phyloP scores from a whole-genome alignment of 345 rosid genomes.

The Hibiscus trionum region DNA sequence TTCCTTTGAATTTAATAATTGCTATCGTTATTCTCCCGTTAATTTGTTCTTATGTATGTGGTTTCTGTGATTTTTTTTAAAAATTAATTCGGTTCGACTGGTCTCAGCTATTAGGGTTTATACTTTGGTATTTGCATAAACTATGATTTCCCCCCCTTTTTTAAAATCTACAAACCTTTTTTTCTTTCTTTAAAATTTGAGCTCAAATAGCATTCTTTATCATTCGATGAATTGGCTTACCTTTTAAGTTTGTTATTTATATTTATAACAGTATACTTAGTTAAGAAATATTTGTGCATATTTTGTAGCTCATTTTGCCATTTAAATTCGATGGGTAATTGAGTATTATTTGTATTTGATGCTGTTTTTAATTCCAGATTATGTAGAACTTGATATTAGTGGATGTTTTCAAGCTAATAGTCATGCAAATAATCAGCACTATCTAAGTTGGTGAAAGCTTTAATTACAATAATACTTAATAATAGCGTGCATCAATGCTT shows the following conservation, averaged over 20 bases:
- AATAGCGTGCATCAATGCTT: not conserved
- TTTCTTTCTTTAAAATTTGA: not conserved
- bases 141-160: not conserved
- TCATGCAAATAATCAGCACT: not conserved
- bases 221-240: not conserved
- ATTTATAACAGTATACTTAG: not conserved
- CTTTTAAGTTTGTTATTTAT: not conserved
- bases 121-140: not conserved
- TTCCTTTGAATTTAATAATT: not conserved
- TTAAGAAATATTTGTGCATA: not conserved
- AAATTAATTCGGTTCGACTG: conserved; percentile 12
- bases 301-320: not conserved
- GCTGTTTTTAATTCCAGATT: not conserved
- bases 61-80: not conserved
- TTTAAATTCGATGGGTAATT: not conserved
- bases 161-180: too few species aligned
- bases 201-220: not conserved
- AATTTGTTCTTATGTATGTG: not conserved
- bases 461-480: not conserved
- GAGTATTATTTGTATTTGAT: not conserved
- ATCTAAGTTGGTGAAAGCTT: not conserved
- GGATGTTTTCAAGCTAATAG: not conserved
- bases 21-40: not conserved
- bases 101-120: conserved; percentile 28
- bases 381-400: too few species aligned